Base-by-base conservation (phyloP, 805 yeast genomes). In the Lachancea dasiensis region DNA sequence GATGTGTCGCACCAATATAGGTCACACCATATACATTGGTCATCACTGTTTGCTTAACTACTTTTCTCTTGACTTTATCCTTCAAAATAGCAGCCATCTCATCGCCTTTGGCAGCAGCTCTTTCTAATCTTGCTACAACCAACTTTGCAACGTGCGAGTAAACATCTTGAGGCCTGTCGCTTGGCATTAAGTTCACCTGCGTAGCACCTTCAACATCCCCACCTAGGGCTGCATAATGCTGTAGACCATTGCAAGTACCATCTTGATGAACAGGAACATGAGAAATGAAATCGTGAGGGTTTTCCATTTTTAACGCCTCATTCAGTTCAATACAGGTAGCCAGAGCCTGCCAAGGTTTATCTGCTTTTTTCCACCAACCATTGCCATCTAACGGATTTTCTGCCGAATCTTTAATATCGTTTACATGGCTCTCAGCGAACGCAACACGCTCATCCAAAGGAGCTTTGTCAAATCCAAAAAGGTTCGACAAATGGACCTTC, bases 1-100 rank as follows among this genome's bases (percentile, higher is more conserved):
- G 98, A 3, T 79, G 81, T 13, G 86, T 76, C 0, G 97, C 98
- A 13, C 98, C 98, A 45, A 86, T 74, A 56, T 75, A 86, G 0
- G 98, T 90, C 9, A 90, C 98, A 52, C 98, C 98, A 57, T 90
- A 90, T 25, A 90, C 98, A 53, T 87, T 89, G 0, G 98, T 90
- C 98, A 90, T 90, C 18, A 90, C 97, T 0, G 98, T 86, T 59
- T 90, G 98, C 57, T 90, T 90, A 25, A 92, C 95, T 31, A 92
- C 81, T 56, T 90, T 90, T 51, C 98, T 74, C 14, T 80, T 73
- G 40, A 90, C 74, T 43, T 77, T 72, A 36, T 79, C 83, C 40
- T 72, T 67, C 27, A 83, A 62, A 25, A 47, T 36, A 8, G 40
- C 40, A 1, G 89, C 90, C 39, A 62, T 60, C 39, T 69, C 71